phyloP scores from a whole-genome alignment of 1,284 basidiomycete genomes.

The Cystobasidiaceae sp. region DNA sequence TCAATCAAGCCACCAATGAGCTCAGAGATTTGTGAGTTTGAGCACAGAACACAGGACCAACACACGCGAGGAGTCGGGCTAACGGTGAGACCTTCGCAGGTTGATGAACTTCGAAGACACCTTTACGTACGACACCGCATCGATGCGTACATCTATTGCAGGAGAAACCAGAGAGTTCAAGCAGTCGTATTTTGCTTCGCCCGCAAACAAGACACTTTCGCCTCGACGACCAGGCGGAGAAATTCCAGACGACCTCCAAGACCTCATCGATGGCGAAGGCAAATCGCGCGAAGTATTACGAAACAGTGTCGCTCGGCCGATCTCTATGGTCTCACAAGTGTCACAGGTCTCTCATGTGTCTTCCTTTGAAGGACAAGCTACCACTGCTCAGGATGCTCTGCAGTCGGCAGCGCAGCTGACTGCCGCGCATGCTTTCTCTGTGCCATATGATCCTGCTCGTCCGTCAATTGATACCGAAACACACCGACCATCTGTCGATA shows the following conservation, averaged over 20 bases:
- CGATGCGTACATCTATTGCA: conserved; percentile 2
- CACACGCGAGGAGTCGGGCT: not conserved
- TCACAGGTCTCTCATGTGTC: conserved; percentile 13
- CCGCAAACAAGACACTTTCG: not conserved
- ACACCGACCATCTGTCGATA: not conserved
- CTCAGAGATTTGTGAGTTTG: conserved; percentile 14
- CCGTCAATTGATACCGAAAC: not conserved
- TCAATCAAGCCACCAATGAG: conserved; percentile 13
- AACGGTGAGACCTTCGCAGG: not conserved
- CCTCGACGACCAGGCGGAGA: not conserved
- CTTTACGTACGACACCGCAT: conserved; percentile 10
- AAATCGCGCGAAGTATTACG: not conserved
- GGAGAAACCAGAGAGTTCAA: not conserved
- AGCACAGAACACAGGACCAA: not conserved
- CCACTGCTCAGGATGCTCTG: conserved; percentile 24
- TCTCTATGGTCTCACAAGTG: not conserved
- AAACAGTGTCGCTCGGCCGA: not conserved
- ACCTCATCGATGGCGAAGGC: conserved; percentile 17
- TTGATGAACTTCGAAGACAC: conserved; percentile 25
- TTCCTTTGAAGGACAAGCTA: conserved; percentile 27
- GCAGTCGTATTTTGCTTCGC: conserved; percentile 12
- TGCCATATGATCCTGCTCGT: not conserved
- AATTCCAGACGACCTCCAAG: conserved; percentile 26
- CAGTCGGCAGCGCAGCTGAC: not conserved
- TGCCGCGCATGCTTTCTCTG: not conserved